Percentiles rank a stretch among this genome's conserved stretches.
phyloP scores from a whole-genome alignment of 805 yeast species.

The Clavispora santaluciae region DNA sequence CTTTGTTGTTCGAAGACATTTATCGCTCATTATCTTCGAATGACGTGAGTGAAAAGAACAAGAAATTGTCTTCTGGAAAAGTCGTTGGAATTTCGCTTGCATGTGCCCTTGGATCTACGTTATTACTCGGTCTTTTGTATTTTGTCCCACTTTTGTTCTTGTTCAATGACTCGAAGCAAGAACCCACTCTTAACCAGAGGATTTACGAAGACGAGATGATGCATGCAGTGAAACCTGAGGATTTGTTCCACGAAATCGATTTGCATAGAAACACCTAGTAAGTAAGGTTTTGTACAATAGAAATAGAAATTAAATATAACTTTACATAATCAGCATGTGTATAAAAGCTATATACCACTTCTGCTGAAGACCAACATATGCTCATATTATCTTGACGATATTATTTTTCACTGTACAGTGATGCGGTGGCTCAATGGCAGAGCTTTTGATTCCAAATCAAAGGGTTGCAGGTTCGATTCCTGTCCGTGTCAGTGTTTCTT shows the following conservation, averaged over 20 bases:
- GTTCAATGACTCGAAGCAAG: slow-evolving; percentile 22
- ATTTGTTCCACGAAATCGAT: slow-evolving; percentile 42
- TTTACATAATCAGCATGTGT: not conserved
- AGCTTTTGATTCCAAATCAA: slow-evolving; percentile 19
- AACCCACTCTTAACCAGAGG: slow-evolving; percentile 25
- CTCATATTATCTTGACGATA: not conserved
- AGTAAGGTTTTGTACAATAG: not conserved
- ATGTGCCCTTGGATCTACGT: slow-evolving; percentile 41
- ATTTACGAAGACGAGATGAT: slow-evolving; percentile 42
- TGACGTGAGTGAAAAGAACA: slow-evolving; percentile 19
- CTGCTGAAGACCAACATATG: no score
- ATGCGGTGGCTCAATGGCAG: slow-evolving; percentile 21
- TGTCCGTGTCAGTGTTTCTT: slow-evolving; percentile 15
- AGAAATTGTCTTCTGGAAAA: slow-evolving; percentile 32
- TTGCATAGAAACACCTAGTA: slow-evolving; percentile 29
- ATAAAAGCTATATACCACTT: not conserved
- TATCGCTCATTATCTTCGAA: slow-evolving; percentile 33
- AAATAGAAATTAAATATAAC: not conserved
- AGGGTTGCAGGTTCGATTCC: slow-evolving; percentile 21
- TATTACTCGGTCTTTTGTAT: slow-evolving; percentile 37
- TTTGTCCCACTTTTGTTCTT: slow-evolving; percentile 36
- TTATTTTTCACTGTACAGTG: not conserved
- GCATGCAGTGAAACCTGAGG: slow-evolving; percentile 40
- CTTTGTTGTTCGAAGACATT: slow-evolving; percentile 31
- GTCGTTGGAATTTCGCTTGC: slow-evolving; percentile 44